Percentiles rank a stretch among this genome's conserved stretches.
phyloP scores from a whole-genome alignment of 192 early-diverging fungal genomes.

The Chytriomyces hyalinus region DNA sequence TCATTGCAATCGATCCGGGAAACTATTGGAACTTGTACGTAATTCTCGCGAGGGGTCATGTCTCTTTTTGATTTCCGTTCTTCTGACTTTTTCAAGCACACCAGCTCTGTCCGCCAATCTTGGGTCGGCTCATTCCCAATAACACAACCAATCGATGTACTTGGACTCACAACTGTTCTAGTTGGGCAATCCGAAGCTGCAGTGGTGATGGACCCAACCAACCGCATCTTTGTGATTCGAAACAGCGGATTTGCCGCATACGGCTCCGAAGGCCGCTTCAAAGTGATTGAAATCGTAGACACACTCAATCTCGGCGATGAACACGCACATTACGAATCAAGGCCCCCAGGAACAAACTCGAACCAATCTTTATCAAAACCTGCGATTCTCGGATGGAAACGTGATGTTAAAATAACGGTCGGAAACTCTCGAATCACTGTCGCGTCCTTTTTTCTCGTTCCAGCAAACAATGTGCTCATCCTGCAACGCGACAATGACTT shows the following conservation, averaged over 20 bases:
- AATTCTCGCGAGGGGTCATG: neutral
- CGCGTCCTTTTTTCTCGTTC: constrained; percentile 57
- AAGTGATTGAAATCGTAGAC: constrained; percentile 53
- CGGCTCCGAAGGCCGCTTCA: constrained; percentile 43
- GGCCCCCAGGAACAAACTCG: neutral
- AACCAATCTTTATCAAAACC: neutral
- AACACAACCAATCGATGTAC: constrained; percentile 42
- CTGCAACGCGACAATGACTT: constrained; percentile 53
- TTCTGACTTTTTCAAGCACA: too few species aligned
- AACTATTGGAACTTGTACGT: constrained; percentile 48
- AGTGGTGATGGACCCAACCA: constrained; percentile 51
- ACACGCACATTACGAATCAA: constrained; percentile 41
- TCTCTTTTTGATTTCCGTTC: neutral
- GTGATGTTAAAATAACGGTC: constrained; percentile 42
- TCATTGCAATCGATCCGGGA: constrained; percentile 47
- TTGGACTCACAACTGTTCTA: constrained; percentile 51
- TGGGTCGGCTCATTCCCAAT: constrained; percentile 39
- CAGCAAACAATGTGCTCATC: constrained; percentile 56
- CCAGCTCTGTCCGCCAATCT: constrained; percentile 36
- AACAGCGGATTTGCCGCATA: constrained; percentile 57
- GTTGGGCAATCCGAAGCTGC: constrained; percentile 55
- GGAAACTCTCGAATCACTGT: constrained; percentile 34
- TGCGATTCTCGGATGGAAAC: constrained; percentile 48
- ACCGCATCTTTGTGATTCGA: constrained; percentile 53
- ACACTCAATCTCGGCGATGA: constrained; percentile 53